These are phyloP conservation scores for Capsicum rhomboideum DNA, from an alignment of 257 asterid species.

Conservation along the genomic window DNA sequence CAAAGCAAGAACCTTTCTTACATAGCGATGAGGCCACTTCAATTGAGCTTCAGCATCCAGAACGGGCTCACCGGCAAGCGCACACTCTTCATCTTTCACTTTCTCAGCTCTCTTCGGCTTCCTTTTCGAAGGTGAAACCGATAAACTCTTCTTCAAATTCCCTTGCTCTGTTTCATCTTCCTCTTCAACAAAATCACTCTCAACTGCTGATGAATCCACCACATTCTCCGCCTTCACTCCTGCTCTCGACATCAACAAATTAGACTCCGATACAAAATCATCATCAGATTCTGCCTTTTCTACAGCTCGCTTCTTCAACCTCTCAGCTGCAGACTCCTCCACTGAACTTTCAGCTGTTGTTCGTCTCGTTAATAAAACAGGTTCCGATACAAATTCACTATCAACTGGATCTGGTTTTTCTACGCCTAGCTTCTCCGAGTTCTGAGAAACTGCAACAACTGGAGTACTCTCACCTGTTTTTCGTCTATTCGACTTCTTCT, in stretches of 20 bases:
- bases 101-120: background rate
- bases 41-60: conserved; percentile 31
- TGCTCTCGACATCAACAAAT: background rate
- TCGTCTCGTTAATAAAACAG: background rate
- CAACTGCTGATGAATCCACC: background rate
- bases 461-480: no score
- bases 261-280: background rate
- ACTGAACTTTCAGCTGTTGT: background rate
- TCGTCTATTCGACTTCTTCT: no score
- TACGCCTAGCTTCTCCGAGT: background rate
- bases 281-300: background rate
- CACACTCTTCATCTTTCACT: background rate
- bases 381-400: background rate
- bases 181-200: conserved; percentile 9
- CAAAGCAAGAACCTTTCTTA: conserved; percentile 1
- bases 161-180: background rate
- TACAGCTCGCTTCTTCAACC: background rate
- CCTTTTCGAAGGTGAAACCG: background rate
- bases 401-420: background rate
- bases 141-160: background rate
- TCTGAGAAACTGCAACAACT: background rate
- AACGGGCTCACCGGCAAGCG: conserved; percentile 36
- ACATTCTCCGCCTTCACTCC: background rate
- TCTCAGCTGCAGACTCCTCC: background rate
- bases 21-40: conserved; percentile 46